Conservation (phyloP, 495 filamentous ascomycete genomes). For the Neurospora sp. region DNA sequence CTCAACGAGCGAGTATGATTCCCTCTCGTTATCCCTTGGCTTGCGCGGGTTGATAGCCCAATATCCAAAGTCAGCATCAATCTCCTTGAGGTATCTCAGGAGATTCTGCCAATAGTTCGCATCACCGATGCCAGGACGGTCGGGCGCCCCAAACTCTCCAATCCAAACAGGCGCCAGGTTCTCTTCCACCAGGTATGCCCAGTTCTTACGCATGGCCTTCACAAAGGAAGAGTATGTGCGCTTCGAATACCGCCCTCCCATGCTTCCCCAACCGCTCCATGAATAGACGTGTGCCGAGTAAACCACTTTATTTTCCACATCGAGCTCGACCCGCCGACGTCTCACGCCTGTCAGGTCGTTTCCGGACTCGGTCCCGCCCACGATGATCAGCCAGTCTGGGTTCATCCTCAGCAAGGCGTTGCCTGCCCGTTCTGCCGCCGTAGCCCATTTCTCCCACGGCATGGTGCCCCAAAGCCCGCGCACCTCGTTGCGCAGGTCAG, state of each 20-base stretch:
- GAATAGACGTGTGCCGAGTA: constrained; percentile 53
- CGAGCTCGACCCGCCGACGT: constrained; percentile 41
- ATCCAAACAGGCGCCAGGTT: constrained; percentile 51
- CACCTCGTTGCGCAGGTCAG: constrained; percentile 52
- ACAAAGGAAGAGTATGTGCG: constrained; percentile 47
- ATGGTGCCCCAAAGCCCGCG: constrained; percentile 54
- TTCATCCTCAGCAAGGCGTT: constrained; percentile 46
- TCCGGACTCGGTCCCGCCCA: constrained; percentile 49
- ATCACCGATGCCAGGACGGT: constrained; percentile 38
- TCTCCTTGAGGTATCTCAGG: constrained; percentile 39
- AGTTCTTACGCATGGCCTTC: constrained; percentile 47
- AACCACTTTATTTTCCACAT: constrained; percentile 42
- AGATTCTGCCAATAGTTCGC: constrained; percentile 51
- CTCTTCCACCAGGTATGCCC: constrained; percentile 50
- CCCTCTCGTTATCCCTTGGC: constrained; percentile 39
- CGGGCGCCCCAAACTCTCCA: constrained; percentile 48
- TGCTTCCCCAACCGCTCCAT: constrained; percentile 53
- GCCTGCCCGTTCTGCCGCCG: constrained; percentile 45
- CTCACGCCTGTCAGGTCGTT: constrained; percentile 45
- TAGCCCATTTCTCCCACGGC: constrained; percentile 48
- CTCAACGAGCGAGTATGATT: constrained; percentile 45
- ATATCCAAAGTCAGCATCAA: constrained; percentile 53
- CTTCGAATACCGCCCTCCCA: constrained; percentile 39
- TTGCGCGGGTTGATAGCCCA: constrained; percentile 56
- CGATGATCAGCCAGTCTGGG: constrained; percentile 50